Evolutionary conservation across 352 stramenopile genomes (phyloP).

Genomic region (Phytopythium delawarense): DNA sequence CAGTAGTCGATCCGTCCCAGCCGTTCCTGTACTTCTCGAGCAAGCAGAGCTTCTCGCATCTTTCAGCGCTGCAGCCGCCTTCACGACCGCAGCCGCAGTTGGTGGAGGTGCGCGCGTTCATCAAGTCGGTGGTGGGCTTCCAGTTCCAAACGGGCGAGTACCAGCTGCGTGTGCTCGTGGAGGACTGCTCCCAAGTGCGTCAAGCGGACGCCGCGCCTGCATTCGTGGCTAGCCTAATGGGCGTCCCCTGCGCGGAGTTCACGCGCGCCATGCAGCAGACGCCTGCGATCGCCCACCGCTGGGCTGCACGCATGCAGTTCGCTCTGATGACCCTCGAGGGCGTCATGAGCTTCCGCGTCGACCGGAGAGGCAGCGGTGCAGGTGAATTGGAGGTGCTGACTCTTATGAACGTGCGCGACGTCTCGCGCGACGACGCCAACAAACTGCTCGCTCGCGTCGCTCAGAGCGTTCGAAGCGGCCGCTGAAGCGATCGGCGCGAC

Average conservation of each 20-base stretch:
- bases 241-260: slow-evolving; percentile 65
- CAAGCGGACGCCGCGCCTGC: slow-evolving; percentile 44
- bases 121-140: slow-evolving; percentile 83
- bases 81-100: slow-evolving; percentile 2
- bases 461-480: not conserved
- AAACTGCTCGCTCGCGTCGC: slow-evolving; percentile 46
- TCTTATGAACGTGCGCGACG: slow-evolving; percentile 47
- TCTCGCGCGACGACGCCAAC: slow-evolving; percentile 28
- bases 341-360: slow-evolving; percentile 54
- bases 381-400: slow-evolving; percentile 22
- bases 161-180: slow-evolving; percentile 64
- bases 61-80: slow-evolving; percentile 10
- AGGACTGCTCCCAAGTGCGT: slow-evolving; percentile 67
- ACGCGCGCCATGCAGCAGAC: slow-evolving; percentile 63
- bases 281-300: slow-evolving; percentile 44
- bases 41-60: slow-evolving; percentile 3
- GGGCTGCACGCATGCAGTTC: slow-evolving; percentile 77
- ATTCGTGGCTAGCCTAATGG: slow-evolving; percentile 73
- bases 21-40: slow-evolving; percentile 62
- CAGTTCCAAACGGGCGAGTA: slow-evolving; percentile 72
- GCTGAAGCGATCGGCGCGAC: not conserved
- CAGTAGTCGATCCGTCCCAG: slow-evolving; percentile 10
- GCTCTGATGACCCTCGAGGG: slow-evolving; percentile 78
- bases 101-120: slow-evolving; percentile 61
- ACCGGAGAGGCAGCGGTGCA: slow-evolving; percentile 12